A percentile compares a stretch with the other conserved stretches of the same genome.
Evolutionary conservation across 495 filamentous ascomycete species (phyloP).

Genomic region (Daldinia decipiens): DNA sequence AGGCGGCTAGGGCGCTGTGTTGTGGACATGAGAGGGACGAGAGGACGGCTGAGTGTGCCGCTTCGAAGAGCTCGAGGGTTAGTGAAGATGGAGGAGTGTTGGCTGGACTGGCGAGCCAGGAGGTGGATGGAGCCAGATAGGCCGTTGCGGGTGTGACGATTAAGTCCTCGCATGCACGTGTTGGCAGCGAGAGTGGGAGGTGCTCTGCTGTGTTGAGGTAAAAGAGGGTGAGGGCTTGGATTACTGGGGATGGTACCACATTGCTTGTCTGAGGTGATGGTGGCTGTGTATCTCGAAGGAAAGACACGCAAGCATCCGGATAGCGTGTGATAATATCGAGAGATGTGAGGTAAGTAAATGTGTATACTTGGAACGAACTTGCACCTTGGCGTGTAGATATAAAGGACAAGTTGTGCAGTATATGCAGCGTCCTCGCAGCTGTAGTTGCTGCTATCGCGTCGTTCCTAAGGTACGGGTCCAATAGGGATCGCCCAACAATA

Average conservation of each 20-base stretch:
- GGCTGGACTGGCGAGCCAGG: conserved; percentile 65
- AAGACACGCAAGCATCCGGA: conserved; percentile 72
- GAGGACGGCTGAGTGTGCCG: conserved; percentile 88
- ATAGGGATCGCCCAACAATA: conserved; percentile 70
- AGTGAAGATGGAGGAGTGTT: conserved; percentile 51
- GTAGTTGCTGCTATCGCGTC: conserved; percentile 70
- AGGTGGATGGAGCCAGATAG: conserved; percentile 74
- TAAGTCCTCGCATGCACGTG: conserved; percentile 73
- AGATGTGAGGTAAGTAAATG: conserved; percentile 86
- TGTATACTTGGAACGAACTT: conserved; percentile 78
- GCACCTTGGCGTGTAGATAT: conserved; percentile 81
- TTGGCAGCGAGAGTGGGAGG: conserved; percentile 75
- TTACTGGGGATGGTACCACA: conserved; percentile 74
- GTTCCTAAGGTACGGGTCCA: conserved; percentile 56
- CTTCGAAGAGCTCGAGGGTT: conserved; percentile 82
- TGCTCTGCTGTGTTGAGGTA: conserved; percentile 93
- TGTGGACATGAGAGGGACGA: conserved; percentile 82
- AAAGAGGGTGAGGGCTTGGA: conserved; percentile 85
- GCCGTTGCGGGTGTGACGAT: conserved; percentile 77
- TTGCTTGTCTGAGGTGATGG: conserved; percentile 61
- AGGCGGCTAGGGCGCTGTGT: conserved; percentile 74
- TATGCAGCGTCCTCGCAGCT: conserved; percentile 79
- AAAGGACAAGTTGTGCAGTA: conserved; percentile 86
- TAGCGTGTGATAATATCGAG: conserved; percentile 86
- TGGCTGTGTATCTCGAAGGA: conserved; percentile 72